These are phyloP conservation scores for Lithocarpus polystachyus DNA, from an alignment of 306 rosid species.

Conservation along the genomic window DNA sequence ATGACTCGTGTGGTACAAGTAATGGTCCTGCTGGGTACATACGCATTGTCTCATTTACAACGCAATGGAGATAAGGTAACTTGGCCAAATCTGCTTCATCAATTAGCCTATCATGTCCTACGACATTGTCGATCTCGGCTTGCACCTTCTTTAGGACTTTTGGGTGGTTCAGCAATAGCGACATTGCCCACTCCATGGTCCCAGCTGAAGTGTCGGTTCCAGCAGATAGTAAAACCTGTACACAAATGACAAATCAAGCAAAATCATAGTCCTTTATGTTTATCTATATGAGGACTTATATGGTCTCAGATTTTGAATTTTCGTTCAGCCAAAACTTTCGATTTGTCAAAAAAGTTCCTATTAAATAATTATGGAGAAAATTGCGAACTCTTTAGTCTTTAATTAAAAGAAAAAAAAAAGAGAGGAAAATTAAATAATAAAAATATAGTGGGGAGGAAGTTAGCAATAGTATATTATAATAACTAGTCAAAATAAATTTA, in stretches of 20 bases:
- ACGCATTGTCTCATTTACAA: conserved; percentile 35
- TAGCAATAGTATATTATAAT: too few relatives aligned
- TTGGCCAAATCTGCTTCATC: conserved; percentile 30
- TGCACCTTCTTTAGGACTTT: conserved; percentile 8
- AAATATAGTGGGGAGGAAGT: too few relatives aligned
- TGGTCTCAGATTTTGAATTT: too few relatives aligned
- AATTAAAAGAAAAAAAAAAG: too few relatives aligned
- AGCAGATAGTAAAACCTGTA: conserved; percentile 25
- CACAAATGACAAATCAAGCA: neutral
- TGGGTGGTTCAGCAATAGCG: conserved; percentile 38
- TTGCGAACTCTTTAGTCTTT: too few relatives aligned
- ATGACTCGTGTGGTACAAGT: conserved; percentile 31
- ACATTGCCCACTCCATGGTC: conserved; percentile 41
- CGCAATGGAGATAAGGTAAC: conserved; percentile 28
- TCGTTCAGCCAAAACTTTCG: too few relatives aligned
- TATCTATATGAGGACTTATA: neutral
- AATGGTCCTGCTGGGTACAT: conserved; percentile 35
- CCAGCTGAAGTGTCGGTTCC: conserved; percentile 32
- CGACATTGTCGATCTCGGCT: conserved; percentile 5
- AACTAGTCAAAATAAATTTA: too few relatives aligned
- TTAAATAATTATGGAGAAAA: too few relatives aligned
- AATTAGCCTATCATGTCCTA: conserved; percentile 18
- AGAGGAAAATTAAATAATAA: too few relatives aligned
- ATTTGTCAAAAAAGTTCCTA: too few relatives aligned
- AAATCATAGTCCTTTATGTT: neutral